These are phyloP conservation scores for Hygrophoropsis aurantiaca DNA, from an alignment of 768 basidiomycete genomes.

Conservation along the genomic window DNA sequence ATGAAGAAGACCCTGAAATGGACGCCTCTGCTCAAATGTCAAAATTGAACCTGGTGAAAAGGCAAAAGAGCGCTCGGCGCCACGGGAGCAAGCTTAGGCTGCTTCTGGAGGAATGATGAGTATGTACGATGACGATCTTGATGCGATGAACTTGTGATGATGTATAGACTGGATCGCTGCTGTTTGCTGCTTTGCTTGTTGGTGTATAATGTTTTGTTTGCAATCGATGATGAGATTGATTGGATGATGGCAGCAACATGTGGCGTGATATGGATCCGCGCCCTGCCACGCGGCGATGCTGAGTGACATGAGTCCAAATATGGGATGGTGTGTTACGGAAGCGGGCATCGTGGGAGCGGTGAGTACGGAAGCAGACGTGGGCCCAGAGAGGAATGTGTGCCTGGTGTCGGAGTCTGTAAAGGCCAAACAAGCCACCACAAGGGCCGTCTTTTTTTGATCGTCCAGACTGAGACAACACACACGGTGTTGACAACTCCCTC, in stretches of 20 bases:
- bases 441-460: constrained; percentile 39
- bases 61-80: constrained; percentile 36
- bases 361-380: constrained; percentile 33
- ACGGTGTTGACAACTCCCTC: constrained; percentile 39
- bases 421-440: constrained; percentile 36
- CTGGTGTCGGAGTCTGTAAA: constrained; percentile 28
- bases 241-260: neutral
- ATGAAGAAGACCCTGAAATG: constrained; percentile 14
- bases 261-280: constrained; percentile 4
- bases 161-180: too few species aligned
- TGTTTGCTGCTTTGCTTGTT: neutral
- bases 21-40: constrained; percentile 27
- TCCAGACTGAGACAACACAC: constrained; percentile 38
- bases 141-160: too few species aligned
- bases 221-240: constrained; percentile 4
- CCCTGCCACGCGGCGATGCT: constrained; percentile 8
- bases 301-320: constrained; percentile 3
- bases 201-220: neutral
- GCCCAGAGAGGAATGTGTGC: constrained; percentile 25
- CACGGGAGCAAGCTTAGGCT: constrained; percentile 28
- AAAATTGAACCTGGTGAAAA: constrained; percentile 21
- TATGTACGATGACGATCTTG: neutral
- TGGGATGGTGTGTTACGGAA: constrained; percentile 14
- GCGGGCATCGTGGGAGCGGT: constrained; percentile 33
- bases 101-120: constrained; percentile 8